Evolutionary conservation across 176 grass and related monocot genomes (phyloP), one percentile per base, ranked within the genome.

Genomic region (Tillandsia leiboldiana): DNA sequence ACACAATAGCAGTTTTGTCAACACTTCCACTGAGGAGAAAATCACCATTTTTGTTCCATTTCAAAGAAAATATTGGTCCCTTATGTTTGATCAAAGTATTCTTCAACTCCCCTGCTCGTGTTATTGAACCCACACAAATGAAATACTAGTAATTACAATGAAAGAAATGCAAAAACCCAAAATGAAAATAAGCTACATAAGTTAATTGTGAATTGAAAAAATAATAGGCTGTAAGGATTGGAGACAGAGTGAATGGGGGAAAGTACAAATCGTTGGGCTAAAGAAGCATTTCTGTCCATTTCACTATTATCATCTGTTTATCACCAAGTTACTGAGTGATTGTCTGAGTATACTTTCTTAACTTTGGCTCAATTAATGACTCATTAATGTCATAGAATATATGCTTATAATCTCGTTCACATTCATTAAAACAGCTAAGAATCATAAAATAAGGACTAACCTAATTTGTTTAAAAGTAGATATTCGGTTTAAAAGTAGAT

Each of bases 31-130:
- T 97, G 33, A 97, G 79, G 61, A 97, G 86, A 61, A 82, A 89
- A 92, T 97, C 93, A 29, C 93, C 93, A 64, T 92, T 97, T 68
- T 87, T 97, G 53, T 92, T 97, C 94, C 94, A 97, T 97, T 97
- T 97, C 77, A 97, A 74, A 3, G 94, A 97, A 81, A 92, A 97
- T 75, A 97, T 97, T 15, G 94, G 94, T 28, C 94, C 94, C 76
- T 87, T 97, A 72, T 97, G 94, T 81, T 90, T 97, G 73, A 83
- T 84, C 75, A 97, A 71, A 58, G 94, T 92, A 71, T 92, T 88
- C 77, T 81, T 97, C 75, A 97, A 51, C 67, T 97, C 93, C 68
- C 93, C 88, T 96, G 80, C 69, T 51, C 68, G 78, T 48, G 75
- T 53, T 51, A 69, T 66, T 51, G 15, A 66, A 50, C 12, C 29